These are phyloP conservation scores for Conringia planisiliqua DNA, from an alignment of 345 rosid species.

Conservation along the genomic window DNA sequence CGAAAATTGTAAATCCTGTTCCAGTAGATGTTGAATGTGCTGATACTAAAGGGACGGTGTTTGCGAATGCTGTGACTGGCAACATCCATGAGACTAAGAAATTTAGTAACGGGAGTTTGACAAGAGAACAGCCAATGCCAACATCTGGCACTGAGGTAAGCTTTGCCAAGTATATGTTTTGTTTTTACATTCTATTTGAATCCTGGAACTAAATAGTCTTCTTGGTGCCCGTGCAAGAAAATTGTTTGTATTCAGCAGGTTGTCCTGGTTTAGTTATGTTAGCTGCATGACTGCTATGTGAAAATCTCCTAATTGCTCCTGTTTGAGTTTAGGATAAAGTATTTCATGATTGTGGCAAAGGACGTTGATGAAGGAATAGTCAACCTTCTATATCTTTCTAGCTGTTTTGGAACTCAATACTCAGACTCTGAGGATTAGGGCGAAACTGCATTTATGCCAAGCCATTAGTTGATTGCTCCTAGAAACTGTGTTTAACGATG, in stretches of 20 bases:
- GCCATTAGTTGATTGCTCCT: slow-evolving; percentile 1
- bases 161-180: neutral
- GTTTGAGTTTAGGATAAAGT: neutral
- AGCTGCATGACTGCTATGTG: neutral
- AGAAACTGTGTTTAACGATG: neutral
- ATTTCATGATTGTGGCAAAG: neutral
- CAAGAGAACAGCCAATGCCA: neutral
- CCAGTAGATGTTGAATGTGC: slow-evolving; percentile 8
- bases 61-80: neutral
- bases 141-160: slow-evolving; percentile 25
- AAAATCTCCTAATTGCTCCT: neutral
- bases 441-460: neutral
- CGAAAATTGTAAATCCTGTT: slow-evolving; percentile 12
- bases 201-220: neutral
- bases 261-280: neutral
- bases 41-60: slow-evolving; percentile 10
- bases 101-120: slow-evolving; percentile 24
- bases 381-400: neutral
- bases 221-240: neutral
- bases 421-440: neutral
- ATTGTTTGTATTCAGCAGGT: slow-evolving; percentile 3
- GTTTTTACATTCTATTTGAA: neutral
- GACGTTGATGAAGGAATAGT: neutral
- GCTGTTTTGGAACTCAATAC: neutral
- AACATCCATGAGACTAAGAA: slow-evolving; percentile 17